phyloP scores from a whole-genome alignment of 2,329 filamentous ascomycete genomes.

The Leptographium flavum region DNA sequence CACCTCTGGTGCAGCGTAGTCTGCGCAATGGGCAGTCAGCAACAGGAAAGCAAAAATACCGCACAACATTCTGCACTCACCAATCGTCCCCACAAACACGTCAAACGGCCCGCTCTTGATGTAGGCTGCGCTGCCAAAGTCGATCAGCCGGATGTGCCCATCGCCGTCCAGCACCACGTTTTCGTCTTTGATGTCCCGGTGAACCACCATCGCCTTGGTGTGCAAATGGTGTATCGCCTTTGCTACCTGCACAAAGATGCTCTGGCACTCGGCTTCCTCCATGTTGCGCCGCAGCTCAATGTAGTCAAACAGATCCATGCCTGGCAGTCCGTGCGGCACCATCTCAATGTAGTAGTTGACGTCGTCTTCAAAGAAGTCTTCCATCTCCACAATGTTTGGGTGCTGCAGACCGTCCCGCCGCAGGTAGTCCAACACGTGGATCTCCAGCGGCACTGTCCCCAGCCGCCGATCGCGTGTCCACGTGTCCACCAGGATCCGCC shows the following conservation, averaged over 20 bases:
- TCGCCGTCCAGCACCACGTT: constrained; percentile 94
- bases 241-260: constrained; percentile 90
- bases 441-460: constrained; percentile 90
- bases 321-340: constrained; percentile 84
- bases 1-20: constrained; percentile 97
- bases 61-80: constrained; percentile 35
- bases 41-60: not conserved
- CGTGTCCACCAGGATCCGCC: constrained; percentile 90
- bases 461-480: constrained; percentile 91
- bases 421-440: constrained; percentile 90
- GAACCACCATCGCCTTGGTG: constrained; percentile 78
- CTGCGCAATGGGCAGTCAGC: constrained; percentile 29
- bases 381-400: constrained; percentile 60
- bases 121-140: constrained; percentile 95
- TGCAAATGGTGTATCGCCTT: constrained; percentile 84
- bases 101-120: constrained; percentile 98
- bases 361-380: constrained; percentile 63
- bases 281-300: constrained; percentile 93
- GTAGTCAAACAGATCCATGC: constrained; percentile 98
- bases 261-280: constrained; percentile 86
- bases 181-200: constrained; percentile 97
- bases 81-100: constrained; percentile 96
- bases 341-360: constrained; percentile 98
- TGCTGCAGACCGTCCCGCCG: constrained; percentile 55
- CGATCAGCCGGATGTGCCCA: constrained; percentile 89